Conservation (phyloP, 495 filamentous ascomycete genomes). For the Tuber calosporum region DNA sequence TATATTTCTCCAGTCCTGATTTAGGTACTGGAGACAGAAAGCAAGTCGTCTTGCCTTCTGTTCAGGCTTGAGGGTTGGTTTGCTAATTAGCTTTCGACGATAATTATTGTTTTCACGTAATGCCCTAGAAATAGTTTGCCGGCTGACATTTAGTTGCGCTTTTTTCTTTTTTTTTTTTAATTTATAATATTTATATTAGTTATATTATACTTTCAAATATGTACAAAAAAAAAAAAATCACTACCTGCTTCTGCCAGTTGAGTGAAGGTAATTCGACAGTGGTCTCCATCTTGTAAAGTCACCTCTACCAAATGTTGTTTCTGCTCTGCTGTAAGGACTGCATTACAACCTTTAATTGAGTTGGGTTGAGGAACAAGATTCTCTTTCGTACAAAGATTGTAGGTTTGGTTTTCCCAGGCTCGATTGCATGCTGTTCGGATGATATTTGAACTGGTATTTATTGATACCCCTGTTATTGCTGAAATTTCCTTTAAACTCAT, state of each 20-base stretch:
- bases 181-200: not conserved
- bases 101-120: not conserved
- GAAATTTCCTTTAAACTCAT: conserved; percentile 27
- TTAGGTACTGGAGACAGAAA: too few species aligned
- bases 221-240: conserved; percentile 2
- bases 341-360: conserved; percentile 9
- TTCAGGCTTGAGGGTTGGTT: not conserved
- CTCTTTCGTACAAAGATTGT: conserved; percentile 18
- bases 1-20: not conserved
- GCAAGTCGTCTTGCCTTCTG: not conserved
- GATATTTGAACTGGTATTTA: conserved; percentile 7
- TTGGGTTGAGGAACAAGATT: conserved; percentile 16
- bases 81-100: not conserved
- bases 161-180: not conserved
- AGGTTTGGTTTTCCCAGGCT: conserved; percentile 14
- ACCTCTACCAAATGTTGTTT: conserved; percentile 21
- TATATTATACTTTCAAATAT: too few species aligned
- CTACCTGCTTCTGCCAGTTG: conserved; percentile 25
- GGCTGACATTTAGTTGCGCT: not conserved
- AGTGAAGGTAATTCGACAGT: conserved; percentile 18
- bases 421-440: conserved; percentile 20
- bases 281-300: conserved; percentile 17
- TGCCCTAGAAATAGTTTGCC: not conserved
- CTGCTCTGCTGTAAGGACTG: too few species aligned
- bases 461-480: not conserved